Evolutionary conservation across 2,329 filamentous ascomycete genomes (phyloP), one percentile per base, ranked within the genome.

Genomic region (Cercospora janseana): DNA sequence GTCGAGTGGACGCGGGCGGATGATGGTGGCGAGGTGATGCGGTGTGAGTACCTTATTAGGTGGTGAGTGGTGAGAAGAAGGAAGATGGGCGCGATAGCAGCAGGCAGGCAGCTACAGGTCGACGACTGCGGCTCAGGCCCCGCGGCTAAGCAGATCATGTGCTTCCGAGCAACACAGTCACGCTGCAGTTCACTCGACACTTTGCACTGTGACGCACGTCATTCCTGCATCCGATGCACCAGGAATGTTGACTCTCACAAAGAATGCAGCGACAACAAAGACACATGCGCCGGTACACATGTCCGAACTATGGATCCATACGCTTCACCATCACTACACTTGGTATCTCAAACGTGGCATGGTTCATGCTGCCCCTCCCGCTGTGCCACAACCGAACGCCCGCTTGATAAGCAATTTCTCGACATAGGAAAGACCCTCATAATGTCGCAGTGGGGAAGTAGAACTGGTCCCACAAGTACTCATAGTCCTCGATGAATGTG

Each of bases 401-500:
- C 46, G 51, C 51, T 53, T 28, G 45, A 46, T 35, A 35, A 47
- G 34, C 44, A 42, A 52, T 29, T 37, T 44, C 23, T 23, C 23
- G 15, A 46, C 27, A 56, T 31, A 46, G 6, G 34, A 28, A 44
- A 34, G 3, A 24, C 20, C 35, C 28, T 66, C 64, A 80, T 55
- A 79, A 59, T 4, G 80, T 85, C 20, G 80, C 77, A 1, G 81
- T 85, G 13, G 81, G 78, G 70, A 97, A 98, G 71, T 97, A 94
- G 70, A 96, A 97, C 63, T 94, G 91, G 71, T 96, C 90, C 93
- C 93, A 98, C 24, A 98, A 76, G 68, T 94, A 97, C 70, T 95
- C 88, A 67, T 98, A 98, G 69, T 98, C 93, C 67, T 96, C 90
- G 56, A 97, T 71, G 37, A 98, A 86, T 50, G 87, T 88, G 6